Evolutionary conservation across 2,329 filamentous ascomycete species (phyloP), one percentile per base, ranked within the genome.

Genomic region (Harringtonia lauricola): DNA sequence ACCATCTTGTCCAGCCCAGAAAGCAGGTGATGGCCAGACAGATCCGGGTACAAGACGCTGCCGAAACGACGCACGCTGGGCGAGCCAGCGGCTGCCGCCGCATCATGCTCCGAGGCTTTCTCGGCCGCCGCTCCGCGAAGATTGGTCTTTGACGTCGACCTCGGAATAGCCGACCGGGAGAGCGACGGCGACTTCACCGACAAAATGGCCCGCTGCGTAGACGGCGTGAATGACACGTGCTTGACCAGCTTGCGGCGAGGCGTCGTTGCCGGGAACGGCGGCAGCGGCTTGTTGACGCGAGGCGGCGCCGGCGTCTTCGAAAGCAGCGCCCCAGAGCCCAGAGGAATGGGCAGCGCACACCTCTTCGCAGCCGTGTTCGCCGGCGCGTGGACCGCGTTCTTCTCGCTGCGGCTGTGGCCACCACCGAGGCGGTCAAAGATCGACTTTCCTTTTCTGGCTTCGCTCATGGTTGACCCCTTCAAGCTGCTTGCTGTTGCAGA

Each of bases 141-240:
- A 46, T 58, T 64, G 48, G 52, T 54, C 49, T 62, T 57, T 14
- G 63, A 55, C 34, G 61, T 61, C 18, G 65, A 65, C 44, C 65
- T 66, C 37, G 69, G 63, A 18, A 71, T 63, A 29, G 59, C 57
- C 7, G 67, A 65, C 54, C 78, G 77, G 50, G 72, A 56, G 4
- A 74, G 72, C 3, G 77, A 77, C 8, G 77, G 76, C 2, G 76
- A 74, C 45, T 69, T 64, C 47, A 74, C 68, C 1, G 56, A 51
- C 39, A 64, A 52, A 0, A 62, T 58, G 9, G 64, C 61, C 17
- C 64, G 63, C 49, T 85, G 74, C 30, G 81, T 80, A 48, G 78
- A 79, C 0, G 81, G 81, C 0, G 83, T 87, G 55, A 94, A 95
- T 41, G 84, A 80, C 30, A 94, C 86, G 44, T 76, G 81, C 65